Base-by-base conservation (phyloP, 2,329 filamentous ascomycete species). In the Diaporthe citrichinensis region DNA sequence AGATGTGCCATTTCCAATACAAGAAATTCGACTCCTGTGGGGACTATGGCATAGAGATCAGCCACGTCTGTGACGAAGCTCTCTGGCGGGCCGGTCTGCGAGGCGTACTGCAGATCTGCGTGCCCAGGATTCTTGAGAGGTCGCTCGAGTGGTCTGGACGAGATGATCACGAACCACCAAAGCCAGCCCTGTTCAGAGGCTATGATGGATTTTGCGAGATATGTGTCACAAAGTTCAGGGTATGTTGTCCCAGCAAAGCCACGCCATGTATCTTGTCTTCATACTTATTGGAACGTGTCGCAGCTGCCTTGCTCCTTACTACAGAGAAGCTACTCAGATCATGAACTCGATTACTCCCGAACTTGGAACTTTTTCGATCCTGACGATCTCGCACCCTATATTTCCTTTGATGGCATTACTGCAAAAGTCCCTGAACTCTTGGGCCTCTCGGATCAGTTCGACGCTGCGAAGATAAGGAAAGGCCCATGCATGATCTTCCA, bases 1-100 rank as follows among this genome's bases (percentile, higher is more conserved):
- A n/a, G 8, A 78, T 78, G 77, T 78, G 77, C 25, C 65, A 39
- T 2, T 74, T 72, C 36, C 31, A 69, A 5, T 77, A 75, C 65
- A 44, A 65, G 41, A 73, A 71, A 39, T 78, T 62, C 51, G 49
- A 67, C 23, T n/a, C 39, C 44, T 78, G 77, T 34, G 31, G 46
- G 10, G 68, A 78, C 17, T 74, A 51, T 44, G 72, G 68, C 44
- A 74, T 78, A 28, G 73, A 78, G 58, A 44, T 76, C 28, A 25
- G 23, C 9, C 31, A 39, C 4, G 23, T 61, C 57, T 78, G 77
- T 53, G 20, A 25, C 4, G 41, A 57, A 41, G 53, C 72, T 36
- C 53, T 72, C 28, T 77, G 73, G 72, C 8, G 15, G 20, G 72
- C 74, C n/a, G 77, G 72, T 7, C n/a, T 73, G 25, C 55, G 31